Evolutionary conservation across 192 early-diverging fungal genomes (phyloP).

Genomic region (Dissophora ornata): DNA sequence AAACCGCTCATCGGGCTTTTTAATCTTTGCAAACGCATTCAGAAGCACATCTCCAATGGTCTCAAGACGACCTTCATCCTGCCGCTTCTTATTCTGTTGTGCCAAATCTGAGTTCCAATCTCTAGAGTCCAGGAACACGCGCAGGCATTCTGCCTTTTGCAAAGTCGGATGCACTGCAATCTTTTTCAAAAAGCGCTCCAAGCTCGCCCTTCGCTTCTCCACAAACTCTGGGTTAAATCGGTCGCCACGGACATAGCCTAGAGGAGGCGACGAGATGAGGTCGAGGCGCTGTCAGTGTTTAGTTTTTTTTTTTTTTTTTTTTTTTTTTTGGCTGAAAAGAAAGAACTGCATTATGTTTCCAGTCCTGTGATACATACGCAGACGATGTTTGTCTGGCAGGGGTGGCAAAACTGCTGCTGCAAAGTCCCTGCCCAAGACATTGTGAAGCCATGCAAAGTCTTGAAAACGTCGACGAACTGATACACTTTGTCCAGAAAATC

Average conservation of each 20-base stretch:
- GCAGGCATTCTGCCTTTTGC: conserved; percentile 73
- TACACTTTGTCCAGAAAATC: conserved; percentile 63
- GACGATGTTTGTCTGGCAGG: conserved; percentile 90
- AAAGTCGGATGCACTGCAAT: conserved; percentile 84
- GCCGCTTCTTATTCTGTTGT: conserved; percentile 57
- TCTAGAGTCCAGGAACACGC: conserved; percentile 85
- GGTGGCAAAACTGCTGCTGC: conserved; percentile 88
- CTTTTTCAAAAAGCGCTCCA: conserved; percentile 89
- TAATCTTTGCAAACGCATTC: conserved; percentile 91
- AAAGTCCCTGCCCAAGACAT: conserved; percentile 77
- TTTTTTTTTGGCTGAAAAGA: no score
- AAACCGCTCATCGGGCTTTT: conserved; percentile 89
- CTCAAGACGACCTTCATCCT: conserved; percentile 76
- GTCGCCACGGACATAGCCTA: conserved; percentile 96
- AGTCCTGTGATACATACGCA: conserved; percentile 71
- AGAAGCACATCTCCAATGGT: conserved; percentile 85
- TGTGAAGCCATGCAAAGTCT: conserved; percentile 93
- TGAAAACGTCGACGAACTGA: conserved; percentile 90
- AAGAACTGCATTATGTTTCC: no score
- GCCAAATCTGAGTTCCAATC: conserved; percentile 71
- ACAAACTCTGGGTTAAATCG: conserved; percentile 95
- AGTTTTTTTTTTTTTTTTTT: no score
- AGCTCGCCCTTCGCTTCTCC: conserved; percentile 75
- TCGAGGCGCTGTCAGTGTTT: no score
- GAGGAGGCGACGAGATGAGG: not conserved